Percentiles rank a stretch among this genome's conserved stretches.
Evolutionary conservation across 1,284 basidiomycete species (phyloP).

Genomic region (Gymnopus androsaceus): DNA sequence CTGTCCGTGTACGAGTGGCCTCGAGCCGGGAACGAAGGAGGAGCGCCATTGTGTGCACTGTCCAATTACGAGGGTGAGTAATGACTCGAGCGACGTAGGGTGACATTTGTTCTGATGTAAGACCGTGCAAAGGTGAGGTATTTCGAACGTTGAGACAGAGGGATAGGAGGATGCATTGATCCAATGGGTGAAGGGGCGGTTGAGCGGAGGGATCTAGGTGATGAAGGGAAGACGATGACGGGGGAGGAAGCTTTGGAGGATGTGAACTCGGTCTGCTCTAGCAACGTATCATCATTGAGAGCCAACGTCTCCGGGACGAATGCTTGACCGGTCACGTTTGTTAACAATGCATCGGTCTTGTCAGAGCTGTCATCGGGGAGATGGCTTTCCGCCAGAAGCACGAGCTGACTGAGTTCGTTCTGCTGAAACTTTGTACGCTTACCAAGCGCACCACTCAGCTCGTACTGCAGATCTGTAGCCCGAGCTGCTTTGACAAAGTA

Average conservation of each 20-base stretch:
- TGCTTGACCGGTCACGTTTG: not conserved
- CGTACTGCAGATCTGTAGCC: constrained; percentile 82
- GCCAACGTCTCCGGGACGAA: constrained; percentile 75
- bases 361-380: constrained; percentile 39
- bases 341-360: not conserved
- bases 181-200: constrained; percentile 85
- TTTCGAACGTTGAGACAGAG: constrained; percentile 90
- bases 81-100: constrained; percentile 88
- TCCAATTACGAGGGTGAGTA: constrained; percentile 89
- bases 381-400: constrained; percentile 89
- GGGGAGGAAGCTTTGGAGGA: constrained; percentile 52
- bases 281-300: constrained; percentile 94
- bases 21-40: constrained; percentile 89
- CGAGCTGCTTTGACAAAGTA: constrained; percentile 81
- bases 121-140: constrained; percentile 81
- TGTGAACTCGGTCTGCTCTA: constrained; percentile 93
- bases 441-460: constrained; percentile 91
- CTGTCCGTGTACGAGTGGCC: constrained; percentile 82
- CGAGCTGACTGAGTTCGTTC: constrained; percentile 84
- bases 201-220: constrained; percentile 85
- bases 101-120: constrained; percentile 88
- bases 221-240: constrained; percentile 40
- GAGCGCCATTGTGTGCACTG: constrained; percentile 91
- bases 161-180: constrained; percentile 88
- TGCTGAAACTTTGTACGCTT: constrained; percentile 95